A percentile compares a stretch with the other conserved stretches of the same genome.
phyloP scores from a whole-genome alignment of 345 rosid genomes.

The Sisymbrium irio region DNA sequence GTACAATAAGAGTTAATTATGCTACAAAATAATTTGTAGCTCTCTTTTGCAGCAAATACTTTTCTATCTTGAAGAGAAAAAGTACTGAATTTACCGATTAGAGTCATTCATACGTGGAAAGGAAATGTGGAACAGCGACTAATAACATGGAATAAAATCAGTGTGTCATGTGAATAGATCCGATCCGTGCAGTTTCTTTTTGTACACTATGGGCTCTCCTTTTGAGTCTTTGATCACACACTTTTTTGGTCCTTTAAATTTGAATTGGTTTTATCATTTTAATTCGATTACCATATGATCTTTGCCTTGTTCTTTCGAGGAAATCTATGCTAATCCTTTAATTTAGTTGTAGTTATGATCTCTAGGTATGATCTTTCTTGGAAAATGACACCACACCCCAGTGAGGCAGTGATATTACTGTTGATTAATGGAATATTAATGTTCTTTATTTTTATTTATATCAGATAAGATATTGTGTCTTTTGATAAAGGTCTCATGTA shows the following conservation, averaged over 20 bases:
- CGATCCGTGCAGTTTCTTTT: slow-evolving; percentile 38
- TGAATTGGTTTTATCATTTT: neutral
- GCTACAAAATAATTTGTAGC: neutral
- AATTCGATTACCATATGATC: slow-evolving; percentile 16
- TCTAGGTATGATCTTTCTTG: slow-evolving; percentile 45
- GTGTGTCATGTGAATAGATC: slow-evolving; percentile 36
- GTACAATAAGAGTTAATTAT: neutral
- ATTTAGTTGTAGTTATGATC: slow-evolving; percentile 23
- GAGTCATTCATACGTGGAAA: slow-evolving; percentile 27
- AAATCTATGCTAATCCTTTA: slow-evolving; percentile 19
- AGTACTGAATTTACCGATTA: neutral
- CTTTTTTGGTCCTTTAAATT: slow-evolving; percentile 35
- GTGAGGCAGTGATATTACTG: slow-evolving; percentile 11
- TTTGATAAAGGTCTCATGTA: slow-evolving; percentile 22
- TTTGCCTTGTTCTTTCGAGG: slow-evolving; percentile 24
- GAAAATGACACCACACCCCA: slow-evolving; percentile 45
- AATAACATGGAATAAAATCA: slow-evolving; percentile 35
- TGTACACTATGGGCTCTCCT: slow-evolving; percentile 34
- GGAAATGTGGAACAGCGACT: slow-evolving; percentile 29
- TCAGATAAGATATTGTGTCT: slow-evolving; percentile 33
- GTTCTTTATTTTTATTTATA: neutral
- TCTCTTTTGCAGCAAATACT: neutral
- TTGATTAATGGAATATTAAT: neutral
- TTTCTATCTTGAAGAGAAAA: slow-evolving; percentile 14
- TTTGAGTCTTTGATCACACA: slow-evolving; percentile 38